Evolutionary conservation across 371 early-diverging fungal genomes (phyloP).

Genomic region (Zopfochytrium polystomum): DNA sequence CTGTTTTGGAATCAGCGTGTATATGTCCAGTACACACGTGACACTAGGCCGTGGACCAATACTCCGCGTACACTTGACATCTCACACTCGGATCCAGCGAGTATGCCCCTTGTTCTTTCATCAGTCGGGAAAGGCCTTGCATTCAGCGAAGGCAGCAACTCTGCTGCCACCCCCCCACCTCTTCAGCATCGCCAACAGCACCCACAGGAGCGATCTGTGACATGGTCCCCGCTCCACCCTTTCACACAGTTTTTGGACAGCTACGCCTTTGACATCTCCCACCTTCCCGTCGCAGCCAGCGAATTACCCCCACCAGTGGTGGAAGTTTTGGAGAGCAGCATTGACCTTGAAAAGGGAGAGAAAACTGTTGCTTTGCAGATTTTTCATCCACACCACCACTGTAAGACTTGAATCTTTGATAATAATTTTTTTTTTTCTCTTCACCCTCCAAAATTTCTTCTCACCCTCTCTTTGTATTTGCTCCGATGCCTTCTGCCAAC

Average conservation of each 20-base stretch:
- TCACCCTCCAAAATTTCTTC: background rate
- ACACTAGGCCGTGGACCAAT: conserved; percentile 61
- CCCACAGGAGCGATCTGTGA: conserved; percentile 42
- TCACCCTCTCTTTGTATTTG: too few relatives aligned
- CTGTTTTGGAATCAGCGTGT: conserved; percentile 45
- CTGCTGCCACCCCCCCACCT: too few relatives aligned
- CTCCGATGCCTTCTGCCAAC: background rate
- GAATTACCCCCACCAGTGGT: conserved; percentile 26
- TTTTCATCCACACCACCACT: conserved; percentile 59
- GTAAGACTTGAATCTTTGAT: too few relatives aligned
- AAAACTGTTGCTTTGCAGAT: conserved; percentile 55
- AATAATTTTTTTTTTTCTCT: too few relatives aligned
- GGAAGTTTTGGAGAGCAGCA: conserved; percentile 45
- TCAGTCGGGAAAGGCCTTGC: conserved; percentile 49
- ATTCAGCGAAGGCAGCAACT: too few relatives aligned
- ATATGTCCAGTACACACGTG: conserved; percentile 64
- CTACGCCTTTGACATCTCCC: conserved; percentile 56
- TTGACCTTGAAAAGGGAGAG: conserved; percentile 50
- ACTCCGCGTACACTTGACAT: conserved; percentile 55
- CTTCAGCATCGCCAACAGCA: too few relatives aligned
- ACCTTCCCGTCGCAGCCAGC: too few relatives aligned
- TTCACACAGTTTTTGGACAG: conserved; percentile 67
- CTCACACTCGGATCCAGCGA: conserved; percentile 64
- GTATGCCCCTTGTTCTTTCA: conserved; percentile 40
- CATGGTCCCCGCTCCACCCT: conserved; percentile 68